Evolutionary conservation across 1,139 yeast species (phyloP).

Genomic region (Geotrichum fermentans): DNA sequence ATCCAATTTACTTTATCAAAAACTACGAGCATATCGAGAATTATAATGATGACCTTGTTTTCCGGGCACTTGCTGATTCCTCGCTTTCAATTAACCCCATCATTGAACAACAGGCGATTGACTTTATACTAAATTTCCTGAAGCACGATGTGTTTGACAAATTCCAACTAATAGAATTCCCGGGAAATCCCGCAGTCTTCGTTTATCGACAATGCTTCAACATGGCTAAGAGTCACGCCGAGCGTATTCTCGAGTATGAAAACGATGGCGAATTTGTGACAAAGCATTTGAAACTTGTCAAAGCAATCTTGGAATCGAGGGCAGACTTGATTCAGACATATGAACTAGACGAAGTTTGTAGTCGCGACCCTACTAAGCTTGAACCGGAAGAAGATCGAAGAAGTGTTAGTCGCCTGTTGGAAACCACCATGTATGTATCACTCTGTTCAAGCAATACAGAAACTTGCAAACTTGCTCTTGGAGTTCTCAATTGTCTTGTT

Average conservation of each 20-base stretch:
- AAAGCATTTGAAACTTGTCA: constrained; percentile 28
- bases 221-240: constrained; percentile 17
- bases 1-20: constrained; percentile 26
- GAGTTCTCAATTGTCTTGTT: constrained; percentile 46
- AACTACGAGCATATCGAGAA: constrained; percentile 21
- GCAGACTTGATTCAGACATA: constrained; percentile 31
- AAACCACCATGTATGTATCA: constrained; percentile 47
- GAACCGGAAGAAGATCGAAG: constrained; percentile 31
- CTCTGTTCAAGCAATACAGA: constrained; percentile 57
- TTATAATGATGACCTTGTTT: constrained; percentile 13
- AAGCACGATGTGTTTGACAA: background rate
- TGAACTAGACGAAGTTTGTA: constrained; percentile 31
- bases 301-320: constrained; percentile 26
- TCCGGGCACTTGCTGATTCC: constrained; percentile 11
- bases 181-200: background rate
- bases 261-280: constrained; percentile 22
- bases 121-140: constrained; percentile 12
- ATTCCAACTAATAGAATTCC: constrained; percentile 2
- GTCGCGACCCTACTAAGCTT: constrained; percentile 23
- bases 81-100: constrained; percentile 12
- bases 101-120: constrained; percentile 11
- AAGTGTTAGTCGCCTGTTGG: constrained; percentile 39
- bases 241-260: constrained; percentile 11
- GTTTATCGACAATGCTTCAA: constrained; percentile 13
- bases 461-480: constrained; percentile 49